Evolutionary conservation across 163 green algal genomes (phyloP).

Genomic region (Chlorella variabilis): DNA sequence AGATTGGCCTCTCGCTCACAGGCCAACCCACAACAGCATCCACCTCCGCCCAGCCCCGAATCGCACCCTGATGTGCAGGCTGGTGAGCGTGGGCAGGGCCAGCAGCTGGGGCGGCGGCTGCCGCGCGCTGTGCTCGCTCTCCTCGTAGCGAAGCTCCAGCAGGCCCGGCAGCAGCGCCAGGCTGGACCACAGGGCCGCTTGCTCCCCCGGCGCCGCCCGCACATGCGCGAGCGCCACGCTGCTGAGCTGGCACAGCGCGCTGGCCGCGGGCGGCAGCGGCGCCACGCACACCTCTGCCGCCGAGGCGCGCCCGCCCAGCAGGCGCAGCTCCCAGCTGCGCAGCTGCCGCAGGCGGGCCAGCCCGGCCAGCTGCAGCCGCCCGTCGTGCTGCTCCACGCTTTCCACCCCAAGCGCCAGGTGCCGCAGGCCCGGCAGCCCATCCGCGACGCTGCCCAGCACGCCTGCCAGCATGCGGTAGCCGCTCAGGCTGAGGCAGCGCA

Average conservation of each 20-base stretch:
- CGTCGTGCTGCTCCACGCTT: background rate
- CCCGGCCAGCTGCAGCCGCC: background rate
- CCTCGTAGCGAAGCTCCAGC: background rate
- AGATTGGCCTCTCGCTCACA: no score
- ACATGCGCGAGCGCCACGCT: background rate
- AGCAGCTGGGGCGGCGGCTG: constrained; percentile 13
- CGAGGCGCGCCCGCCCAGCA: background rate
- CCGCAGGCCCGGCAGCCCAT: background rate
- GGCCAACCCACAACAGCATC: no score
- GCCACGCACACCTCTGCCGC: background rate
- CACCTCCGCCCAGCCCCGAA: no score
- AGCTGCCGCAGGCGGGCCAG: background rate
- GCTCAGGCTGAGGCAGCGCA: background rate
- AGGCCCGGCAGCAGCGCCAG: constrained; percentile 11
- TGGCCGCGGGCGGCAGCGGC: background rate
- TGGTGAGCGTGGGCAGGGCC: background rate
- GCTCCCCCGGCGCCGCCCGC: background rate
- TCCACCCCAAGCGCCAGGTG: constrained; percentile 7
- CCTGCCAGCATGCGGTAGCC: constrained; percentile 11
- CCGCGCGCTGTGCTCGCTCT: background rate
- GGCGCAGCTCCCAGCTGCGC: background rate
- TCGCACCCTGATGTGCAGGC: constrained; percentile 16
- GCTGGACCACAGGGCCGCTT: constrained; percentile 1
- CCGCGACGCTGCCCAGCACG: background rate
- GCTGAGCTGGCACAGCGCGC: background rate